Conservation (phyloP, 306 rosid genomes). For the Vigna nakashimae region DNA sequence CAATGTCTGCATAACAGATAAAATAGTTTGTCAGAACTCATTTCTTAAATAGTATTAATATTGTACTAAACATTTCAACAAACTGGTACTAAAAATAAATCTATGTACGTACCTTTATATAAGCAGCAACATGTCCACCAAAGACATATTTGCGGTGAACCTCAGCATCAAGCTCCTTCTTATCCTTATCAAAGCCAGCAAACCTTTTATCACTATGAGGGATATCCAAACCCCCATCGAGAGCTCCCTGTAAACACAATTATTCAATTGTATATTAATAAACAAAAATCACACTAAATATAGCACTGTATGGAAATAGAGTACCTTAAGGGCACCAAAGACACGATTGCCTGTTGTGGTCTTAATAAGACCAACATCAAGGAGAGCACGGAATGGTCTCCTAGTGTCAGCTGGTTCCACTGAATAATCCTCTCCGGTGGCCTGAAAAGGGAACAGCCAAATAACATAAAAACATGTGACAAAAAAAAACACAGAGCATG, state of each 20-base stretch:
- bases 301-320: neutral
- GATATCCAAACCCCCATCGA: conserved; percentile 92
- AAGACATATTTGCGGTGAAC: conserved; percentile 81
- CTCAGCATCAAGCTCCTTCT: conserved; percentile 77
- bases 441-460: conserved; percentile 43
- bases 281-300: neutral
- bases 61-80: neutral
- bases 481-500: neutral
- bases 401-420: conserved; percentile 88
- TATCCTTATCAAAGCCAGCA: conserved; percentile 78
- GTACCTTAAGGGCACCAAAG: conserved; percentile 85
- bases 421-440: conserved; percentile 90
- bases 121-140: conserved; percentile 75
- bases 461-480: neutral
- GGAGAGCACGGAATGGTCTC: conserved; percentile 97
- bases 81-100: neutral
- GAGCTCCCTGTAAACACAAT: conserved; percentile 68
- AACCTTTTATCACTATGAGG: conserved; percentile 93
- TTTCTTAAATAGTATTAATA: neutral
- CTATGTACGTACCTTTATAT: conserved; percentile 61
- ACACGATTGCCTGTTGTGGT: conserved; percentile 92
- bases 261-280: neutral
- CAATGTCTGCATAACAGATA: conserved; percentile 51
- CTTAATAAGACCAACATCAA: conserved; percentile 84
- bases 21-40: too few species aligned